Percentiles rank a stretch among this genome's conserved stretches.
phyloP scores from a whole-genome alignment of 2,329 filamentous ascomycete genomes.

The Acephala macrosclerotiorum region DNA sequence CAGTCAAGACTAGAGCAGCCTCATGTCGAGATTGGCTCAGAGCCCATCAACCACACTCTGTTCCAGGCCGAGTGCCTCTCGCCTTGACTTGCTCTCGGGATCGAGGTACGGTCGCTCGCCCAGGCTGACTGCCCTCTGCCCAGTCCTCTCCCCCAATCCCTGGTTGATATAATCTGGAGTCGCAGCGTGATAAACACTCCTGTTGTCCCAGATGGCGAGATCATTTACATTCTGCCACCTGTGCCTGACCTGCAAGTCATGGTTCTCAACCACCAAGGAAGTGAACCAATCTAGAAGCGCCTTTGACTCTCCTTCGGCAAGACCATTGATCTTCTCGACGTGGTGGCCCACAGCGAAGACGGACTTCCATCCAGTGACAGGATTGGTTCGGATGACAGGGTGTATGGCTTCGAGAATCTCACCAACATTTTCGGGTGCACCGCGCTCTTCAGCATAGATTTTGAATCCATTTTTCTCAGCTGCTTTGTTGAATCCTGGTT shows the following conservation, averaged over 20 bases:
- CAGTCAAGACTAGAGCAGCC: too few relatives aligned
- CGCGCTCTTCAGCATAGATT: constrained; percentile 52
- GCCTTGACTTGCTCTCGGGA: constrained; percentile 52
- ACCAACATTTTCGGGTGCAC: constrained; percentile 59
- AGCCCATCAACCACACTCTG: not conserved
- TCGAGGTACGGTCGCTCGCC: constrained; percentile 61
- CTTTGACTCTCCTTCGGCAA: constrained; percentile 55
- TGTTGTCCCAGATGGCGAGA: constrained; percentile 64
- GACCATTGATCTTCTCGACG: constrained; percentile 57
- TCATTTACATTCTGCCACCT: constrained; percentile 48
- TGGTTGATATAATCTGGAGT: constrained; percentile 58
- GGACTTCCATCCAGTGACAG: constrained; percentile 64
- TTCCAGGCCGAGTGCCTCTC: constrained; percentile 37
- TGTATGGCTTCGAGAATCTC: constrained; percentile 56
- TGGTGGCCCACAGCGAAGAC: constrained; percentile 61
- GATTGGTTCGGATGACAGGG: constrained; percentile 63
- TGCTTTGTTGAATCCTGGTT: constrained; percentile 57
- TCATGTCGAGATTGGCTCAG: not conserved
- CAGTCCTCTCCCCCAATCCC: constrained; percentile 53
- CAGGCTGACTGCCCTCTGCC: constrained; percentile 57
- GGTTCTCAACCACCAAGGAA: constrained; percentile 59
- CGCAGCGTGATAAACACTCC: constrained; percentile 60
- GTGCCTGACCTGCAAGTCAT: constrained; percentile 59
- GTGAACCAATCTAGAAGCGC: constrained; percentile 60
- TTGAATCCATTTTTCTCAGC: constrained; percentile 54